These are phyloP conservation scores for Massospora cicadina DNA, from an alignment of 371 early-diverging fungal species.

Conservation along the genomic window DNA sequence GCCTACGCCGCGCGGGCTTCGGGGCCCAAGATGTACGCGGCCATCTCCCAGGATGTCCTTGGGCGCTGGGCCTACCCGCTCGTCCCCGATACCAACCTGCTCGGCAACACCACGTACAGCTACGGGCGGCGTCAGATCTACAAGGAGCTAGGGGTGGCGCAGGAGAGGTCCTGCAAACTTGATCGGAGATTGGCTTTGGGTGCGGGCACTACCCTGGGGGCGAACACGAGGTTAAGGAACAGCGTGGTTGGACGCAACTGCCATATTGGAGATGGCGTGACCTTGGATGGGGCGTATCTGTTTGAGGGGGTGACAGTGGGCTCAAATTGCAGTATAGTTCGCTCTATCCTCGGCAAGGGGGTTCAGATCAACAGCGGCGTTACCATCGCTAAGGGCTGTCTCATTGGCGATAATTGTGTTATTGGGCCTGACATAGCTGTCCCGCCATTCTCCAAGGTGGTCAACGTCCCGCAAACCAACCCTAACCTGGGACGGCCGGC, in stretches of 20 bases:
- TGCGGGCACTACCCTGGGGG: slow-evolving; percentile 49
- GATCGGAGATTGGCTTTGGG: slow-evolving; percentile 61
- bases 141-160: slow-evolving; percentile 52
- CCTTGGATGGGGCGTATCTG: slow-evolving; percentile 60
- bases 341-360: slow-evolving; percentile 55
- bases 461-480: slow-evolving; percentile 30
- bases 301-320: slow-evolving; percentile 61
- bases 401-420: slow-evolving; percentile 46
- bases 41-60: slow-evolving; percentile 72
- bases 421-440: slow-evolving; percentile 60
- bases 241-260: slow-evolving; percentile 74
- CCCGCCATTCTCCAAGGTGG: slow-evolving; percentile 46
- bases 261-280: slow-evolving; percentile 31
- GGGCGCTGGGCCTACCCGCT: slow-evolving; percentile 85
- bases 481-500: slow-evolving; percentile 16
- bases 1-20: slow-evolving; percentile 71
- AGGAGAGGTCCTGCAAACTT: slow-evolving; percentile 20
- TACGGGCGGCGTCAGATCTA: slow-evolving; percentile 65
- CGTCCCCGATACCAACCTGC: slow-evolving; percentile 72
- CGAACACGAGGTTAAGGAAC: slow-evolving; percentile 42
- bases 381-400: slow-evolving; percentile 40
- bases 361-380: slow-evolving; percentile 45
- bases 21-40: slow-evolving; percentile 65
- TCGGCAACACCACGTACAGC: slow-evolving; percentile 42
- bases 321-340: slow-evolving; percentile 36